These are phyloP conservation scores for Fusarium guadeloupense DNA, from an alignment of 2,329 filamentous ascomycete genomes.

Conservation along the genomic window DNA sequence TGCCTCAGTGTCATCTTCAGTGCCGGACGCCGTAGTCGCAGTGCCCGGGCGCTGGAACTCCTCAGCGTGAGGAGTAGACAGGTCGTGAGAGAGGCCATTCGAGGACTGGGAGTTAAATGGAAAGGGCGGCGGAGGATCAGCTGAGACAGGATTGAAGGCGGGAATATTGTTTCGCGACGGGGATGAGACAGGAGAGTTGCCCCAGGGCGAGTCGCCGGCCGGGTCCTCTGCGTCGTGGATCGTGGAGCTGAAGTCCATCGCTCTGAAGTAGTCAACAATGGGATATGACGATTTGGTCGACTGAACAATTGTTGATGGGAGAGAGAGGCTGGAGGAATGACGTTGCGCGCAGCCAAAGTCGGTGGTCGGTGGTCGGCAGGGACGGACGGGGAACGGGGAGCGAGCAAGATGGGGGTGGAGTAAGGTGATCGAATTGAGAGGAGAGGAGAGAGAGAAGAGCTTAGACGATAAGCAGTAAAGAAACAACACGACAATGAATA, in stretches of 20 bases:
- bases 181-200: slow-evolving; percentile 61
- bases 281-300: slow-evolving; percentile 10
- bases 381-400: slow-evolving; percentile 23
- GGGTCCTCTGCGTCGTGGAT: slow-evolving; percentile 65
- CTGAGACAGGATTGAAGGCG: slow-evolving; percentile 53
- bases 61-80: slow-evolving; percentile 48
- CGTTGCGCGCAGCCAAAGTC: slow-evolving; percentile 35
- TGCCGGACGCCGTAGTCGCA: slow-evolving; percentile 57
- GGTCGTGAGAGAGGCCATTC: slow-evolving; percentile 54
- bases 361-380: slow-evolving; percentile 34
- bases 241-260: slow-evolving; percentile 68
- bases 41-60: slow-evolving; percentile 58
- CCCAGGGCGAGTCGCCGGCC: slow-evolving; percentile 65
- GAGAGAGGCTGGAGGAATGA: slow-evolving; percentile 34
- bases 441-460: slow-evolving; percentile 8
- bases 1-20: slow-evolving; percentile 52
- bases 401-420: slow-evolving; percentile 24
- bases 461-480: slow-evolving; percentile 12
- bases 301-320: slow-evolving; percentile 21
- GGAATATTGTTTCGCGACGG: slow-evolving; percentile 58
- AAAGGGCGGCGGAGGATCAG: slow-evolving; percentile 56
- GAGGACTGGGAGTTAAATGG: slow-evolving; percentile 55
- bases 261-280: slow-evolving; percentile 23
- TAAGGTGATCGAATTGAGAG: slow-evolving; percentile 12
- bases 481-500: not conserved